Conservation (phyloP, 2,329 filamentous ascomycete genomes). For the Penicillium sp. region DNA sequence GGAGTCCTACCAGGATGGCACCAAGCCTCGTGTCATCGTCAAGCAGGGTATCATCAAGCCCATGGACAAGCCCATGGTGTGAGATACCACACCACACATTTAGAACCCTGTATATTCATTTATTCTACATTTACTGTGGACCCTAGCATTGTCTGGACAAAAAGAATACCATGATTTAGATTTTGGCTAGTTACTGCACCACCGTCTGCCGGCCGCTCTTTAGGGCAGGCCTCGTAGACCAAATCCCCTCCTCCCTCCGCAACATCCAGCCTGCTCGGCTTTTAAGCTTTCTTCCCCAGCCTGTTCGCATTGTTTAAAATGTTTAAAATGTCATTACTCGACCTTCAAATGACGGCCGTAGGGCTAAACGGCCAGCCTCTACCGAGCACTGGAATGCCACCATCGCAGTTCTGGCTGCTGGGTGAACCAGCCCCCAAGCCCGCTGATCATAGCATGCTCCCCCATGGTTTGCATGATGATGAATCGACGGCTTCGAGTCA, state of each 20-base stretch:
- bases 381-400: conserved; percentile 15
- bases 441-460: conserved; percentile 9
- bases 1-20: conserved; percentile 85
- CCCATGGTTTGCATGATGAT: conserved; percentile 7
- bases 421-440: conserved; percentile 10
- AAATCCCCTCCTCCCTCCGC: neutral
- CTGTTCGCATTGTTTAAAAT: conserved; percentile 5
- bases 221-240: neutral
- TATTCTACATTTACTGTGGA: neutral
- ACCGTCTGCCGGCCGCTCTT: neutral
- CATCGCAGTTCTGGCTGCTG: neutral
- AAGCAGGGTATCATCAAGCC: conserved; percentile 90
- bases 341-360: neutral
- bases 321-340: conserved; percentile 1
- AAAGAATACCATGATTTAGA: conserved; percentile 12
- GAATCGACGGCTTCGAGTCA: conserved; percentile 4
- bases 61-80: conserved; percentile 75
- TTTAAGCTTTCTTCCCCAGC: neutral
- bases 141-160: neutral
- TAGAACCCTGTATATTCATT: conserved; percentile 11
- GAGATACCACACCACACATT: conserved; percentile 22
- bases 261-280: neutral
- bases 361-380: conserved; percentile 12
- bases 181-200: neutral
- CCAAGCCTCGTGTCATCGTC: conserved; percentile 85